Conservation (phyloP, 306 rosid species). For the Gastrolobium bilobum region DNA sequence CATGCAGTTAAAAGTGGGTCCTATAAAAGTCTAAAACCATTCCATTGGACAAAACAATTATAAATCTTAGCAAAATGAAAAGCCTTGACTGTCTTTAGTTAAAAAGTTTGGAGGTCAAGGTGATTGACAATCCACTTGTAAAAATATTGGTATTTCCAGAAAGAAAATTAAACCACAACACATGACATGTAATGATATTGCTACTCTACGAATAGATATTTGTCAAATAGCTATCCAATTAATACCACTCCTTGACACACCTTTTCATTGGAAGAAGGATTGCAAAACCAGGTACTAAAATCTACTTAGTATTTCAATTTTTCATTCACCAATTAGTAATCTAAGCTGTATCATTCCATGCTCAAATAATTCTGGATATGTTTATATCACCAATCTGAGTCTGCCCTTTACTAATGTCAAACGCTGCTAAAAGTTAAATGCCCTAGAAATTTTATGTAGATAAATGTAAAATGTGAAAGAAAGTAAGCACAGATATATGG, state of each 20-base stretch:
- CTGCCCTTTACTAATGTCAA: neutral
- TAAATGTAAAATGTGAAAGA: constrained; percentile 22
- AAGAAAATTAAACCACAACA: neutral
- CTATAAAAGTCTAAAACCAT: neutral
- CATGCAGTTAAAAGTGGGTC: neutral
- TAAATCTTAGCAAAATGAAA: neutral
- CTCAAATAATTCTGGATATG: neutral
- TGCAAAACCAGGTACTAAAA: neutral
- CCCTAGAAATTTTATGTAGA: constrained; percentile 14
- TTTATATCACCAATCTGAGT: constrained; percentile 30
- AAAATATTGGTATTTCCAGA: neutral
- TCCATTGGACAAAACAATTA: neutral
- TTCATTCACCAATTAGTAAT: neutral
- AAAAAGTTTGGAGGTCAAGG: neutral
- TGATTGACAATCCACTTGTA: neutral
- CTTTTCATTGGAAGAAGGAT: neutral
- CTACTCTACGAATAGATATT: neutral
- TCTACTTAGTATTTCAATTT: neutral
- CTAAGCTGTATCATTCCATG: neutral
- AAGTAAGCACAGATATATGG: constrained; percentile 3
- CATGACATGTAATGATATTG: neutral
- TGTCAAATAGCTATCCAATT: neutral
- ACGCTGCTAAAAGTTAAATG: constrained; percentile 16
- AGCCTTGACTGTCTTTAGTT: neutral
- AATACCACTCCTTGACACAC: neutral